Percentiles rank a stretch among this genome's conserved stretches.
These are phyloP conservation scores for Entoloma clypeatum DNA, from an alignment of 1,284 basidiomycete genomes.

Conservation along the genomic window DNA sequence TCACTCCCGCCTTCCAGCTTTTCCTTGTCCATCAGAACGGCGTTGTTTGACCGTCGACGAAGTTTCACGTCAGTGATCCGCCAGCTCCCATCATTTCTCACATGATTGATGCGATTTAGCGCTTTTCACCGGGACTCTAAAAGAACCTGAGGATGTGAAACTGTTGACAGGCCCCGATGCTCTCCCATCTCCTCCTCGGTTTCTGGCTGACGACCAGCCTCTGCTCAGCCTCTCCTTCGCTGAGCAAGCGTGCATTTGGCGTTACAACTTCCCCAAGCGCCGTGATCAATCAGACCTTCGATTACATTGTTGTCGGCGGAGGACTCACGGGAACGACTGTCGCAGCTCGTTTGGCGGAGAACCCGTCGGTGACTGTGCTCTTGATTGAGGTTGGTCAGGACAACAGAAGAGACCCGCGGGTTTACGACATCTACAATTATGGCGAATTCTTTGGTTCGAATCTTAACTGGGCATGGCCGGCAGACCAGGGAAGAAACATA, in stretches of 20 bases:
- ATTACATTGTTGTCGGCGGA: slow-evolving; percentile 68
- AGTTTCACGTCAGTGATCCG: too few relatives aligned
- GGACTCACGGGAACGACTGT: slow-evolving; percentile 62
- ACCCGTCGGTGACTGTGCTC: slow-evolving; percentile 47
- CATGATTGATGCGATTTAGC: too few relatives aligned
- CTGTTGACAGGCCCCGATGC: slow-evolving; percentile 4
- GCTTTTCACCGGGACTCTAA: not conserved
- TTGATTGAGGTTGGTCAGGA: slow-evolving; percentile 58
- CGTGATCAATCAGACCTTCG: slow-evolving; percentile 43
- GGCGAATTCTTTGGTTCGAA: slow-evolving; percentile 42
- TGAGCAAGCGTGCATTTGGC: slow-evolving; percentile 32
- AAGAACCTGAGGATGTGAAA: not conserved
- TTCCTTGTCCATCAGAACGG: too few relatives aligned
- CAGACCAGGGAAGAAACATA: slow-evolving; percentile 44
- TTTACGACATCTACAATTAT: slow-evolving; percentile 50
- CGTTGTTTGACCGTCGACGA: too few relatives aligned
- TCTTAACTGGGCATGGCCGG: slow-evolving; percentile 47
- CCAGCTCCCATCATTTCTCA: too few relatives aligned
- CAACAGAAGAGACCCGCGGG: slow-evolving; percentile 40
- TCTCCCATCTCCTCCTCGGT: slow-evolving; percentile 3
- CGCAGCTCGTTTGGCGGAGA: slow-evolving; percentile 57
- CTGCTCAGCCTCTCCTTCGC: slow-evolving; percentile 20
- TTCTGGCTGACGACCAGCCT: too few relatives aligned
- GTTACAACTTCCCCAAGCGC: slow-evolving; percentile 31
- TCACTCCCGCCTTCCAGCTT: too few relatives aligned